Percentiles rank a stretch among this genome's conserved stretches.
phyloP scores from a whole-genome alignment of 495 filamentous ascomycete species.

The Aspergillus ostianus region DNA sequence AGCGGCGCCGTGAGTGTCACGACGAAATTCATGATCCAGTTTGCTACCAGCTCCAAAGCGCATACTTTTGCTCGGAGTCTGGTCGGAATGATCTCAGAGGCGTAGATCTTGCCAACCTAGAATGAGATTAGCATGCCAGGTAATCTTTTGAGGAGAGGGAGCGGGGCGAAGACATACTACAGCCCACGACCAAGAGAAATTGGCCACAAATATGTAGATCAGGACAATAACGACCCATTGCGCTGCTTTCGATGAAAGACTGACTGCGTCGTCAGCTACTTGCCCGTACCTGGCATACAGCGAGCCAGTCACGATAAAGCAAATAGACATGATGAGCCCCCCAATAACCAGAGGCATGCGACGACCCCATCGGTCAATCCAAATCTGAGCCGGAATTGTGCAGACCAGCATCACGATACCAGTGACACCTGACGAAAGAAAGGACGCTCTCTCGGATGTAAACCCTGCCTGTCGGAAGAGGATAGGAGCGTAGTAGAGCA shows the following conservation, averaged over 20 bases:
- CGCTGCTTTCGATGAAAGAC: conserved; percentile 7
- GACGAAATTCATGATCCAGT: conserved; percentile 20
- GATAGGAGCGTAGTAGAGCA: neutral
- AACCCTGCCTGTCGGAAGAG: neutral
- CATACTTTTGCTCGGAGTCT: conserved; percentile 13
- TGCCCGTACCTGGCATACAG: neutral
- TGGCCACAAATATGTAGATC: conserved; percentile 20
- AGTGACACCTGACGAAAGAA: conserved; percentile 12
- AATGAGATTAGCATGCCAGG: neutral
- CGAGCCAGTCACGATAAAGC: conserved; percentile 8
- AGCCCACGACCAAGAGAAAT: conserved; percentile 19
- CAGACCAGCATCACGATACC: conserved; percentile 19
- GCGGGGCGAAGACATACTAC: conserved; percentile 11
- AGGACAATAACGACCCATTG: conserved; percentile 19
- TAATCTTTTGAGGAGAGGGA: neutral
- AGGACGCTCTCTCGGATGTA: neutral
- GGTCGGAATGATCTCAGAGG: conserved; percentile 17
- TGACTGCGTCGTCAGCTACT: conserved; percentile 11
- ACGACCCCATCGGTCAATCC: conserved; percentile 18
- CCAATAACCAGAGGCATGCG: conserved; percentile 14
- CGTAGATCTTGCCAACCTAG: conserved; percentile 6
- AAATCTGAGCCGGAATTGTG: conserved; percentile 18
- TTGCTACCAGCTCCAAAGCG: conserved; percentile 14
- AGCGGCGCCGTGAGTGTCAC: conserved; percentile 16
- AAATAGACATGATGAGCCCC: conserved; percentile 11